Percentiles rank a stretch among this genome's conserved stretches.
Conservation (phyloP, 2,329 filamentous ascomycete species). For the Spiromastix sp. region DNA sequence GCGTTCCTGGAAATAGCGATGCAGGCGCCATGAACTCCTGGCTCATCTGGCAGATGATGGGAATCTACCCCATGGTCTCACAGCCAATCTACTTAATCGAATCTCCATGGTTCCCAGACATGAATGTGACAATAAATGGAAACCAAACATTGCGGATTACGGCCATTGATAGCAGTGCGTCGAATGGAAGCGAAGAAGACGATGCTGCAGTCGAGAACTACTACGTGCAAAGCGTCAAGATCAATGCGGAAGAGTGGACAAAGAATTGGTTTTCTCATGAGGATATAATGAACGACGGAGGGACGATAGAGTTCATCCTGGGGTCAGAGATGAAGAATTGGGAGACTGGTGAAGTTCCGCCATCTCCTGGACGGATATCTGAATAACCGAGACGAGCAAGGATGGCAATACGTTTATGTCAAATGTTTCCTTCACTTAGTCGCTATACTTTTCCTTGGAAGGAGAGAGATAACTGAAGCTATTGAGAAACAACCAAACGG, state of each 20-base stretch:
- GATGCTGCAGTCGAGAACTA: too few relatives aligned
- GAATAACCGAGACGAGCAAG: too few relatives aligned
- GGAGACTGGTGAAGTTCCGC: conserved; percentile 43
- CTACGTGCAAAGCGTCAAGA: conserved; percentile 44
- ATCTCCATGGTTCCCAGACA: conserved; percentile 35
- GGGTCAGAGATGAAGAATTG: conserved; percentile 28
- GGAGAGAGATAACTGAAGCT: too few relatives aligned
- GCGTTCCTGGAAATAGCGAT: conserved; percentile 36
- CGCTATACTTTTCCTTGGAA: too few relatives aligned
- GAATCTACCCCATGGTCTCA: conserved; percentile 39
- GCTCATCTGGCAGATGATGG: conserved; percentile 42
- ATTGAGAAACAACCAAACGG: too few relatives aligned
- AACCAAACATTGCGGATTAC: conserved; percentile 36
- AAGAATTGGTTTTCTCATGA: conserved; percentile 48
- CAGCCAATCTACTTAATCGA: conserved; percentile 38
- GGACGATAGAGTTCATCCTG: conserved; percentile 40
- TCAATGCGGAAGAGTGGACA: conserved; percentile 43
- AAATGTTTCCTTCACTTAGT: too few relatives aligned
- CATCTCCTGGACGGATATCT: conserved; percentile 41
- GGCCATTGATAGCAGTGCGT: conserved; percentile 32
- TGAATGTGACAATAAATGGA: conserved; percentile 23
- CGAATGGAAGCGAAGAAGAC: too few relatives aligned
- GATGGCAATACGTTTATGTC: too few relatives aligned
- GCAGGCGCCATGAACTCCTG: conserved; percentile 41
- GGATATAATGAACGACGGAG: conserved; percentile 36